phyloP scores from a whole-genome alignment of 2,329 filamentous ascomycete genomes.

The Exophiala spinifera region DNA sequence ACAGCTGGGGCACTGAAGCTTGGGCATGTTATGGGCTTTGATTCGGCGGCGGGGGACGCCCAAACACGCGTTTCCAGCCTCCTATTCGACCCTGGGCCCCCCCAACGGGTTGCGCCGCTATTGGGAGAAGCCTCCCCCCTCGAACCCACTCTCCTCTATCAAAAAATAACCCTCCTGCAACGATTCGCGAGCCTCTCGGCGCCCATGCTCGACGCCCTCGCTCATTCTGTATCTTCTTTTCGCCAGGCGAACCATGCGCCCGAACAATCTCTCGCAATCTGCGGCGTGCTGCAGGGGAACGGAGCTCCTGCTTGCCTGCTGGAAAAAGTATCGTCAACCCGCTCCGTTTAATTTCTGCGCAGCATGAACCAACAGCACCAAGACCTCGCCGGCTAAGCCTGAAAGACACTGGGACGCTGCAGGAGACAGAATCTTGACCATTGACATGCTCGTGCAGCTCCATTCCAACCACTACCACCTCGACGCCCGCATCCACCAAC shows the following conservation, averaged over 20 bases:
- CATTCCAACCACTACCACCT: constrained; percentile 16
- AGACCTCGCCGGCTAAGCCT: constrained; percentile 23
- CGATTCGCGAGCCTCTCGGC: background rate
- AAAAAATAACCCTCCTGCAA: constrained; percentile 6
- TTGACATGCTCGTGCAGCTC: constrained; percentile 14
- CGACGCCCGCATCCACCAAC: constrained; percentile 20
- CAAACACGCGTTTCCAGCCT: constrained; percentile 18
- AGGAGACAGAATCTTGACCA: constrained; percentile 23
- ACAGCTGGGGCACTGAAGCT: constrained; percentile 18
- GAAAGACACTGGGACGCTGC: constrained; percentile 20
- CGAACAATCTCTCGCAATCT: constrained; percentile 13
- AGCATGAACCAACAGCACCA: constrained; percentile 23
- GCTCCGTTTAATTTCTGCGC: constrained; percentile 15
- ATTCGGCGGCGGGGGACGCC: constrained; percentile 21
- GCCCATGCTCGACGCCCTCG: background rate
- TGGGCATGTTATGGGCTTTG: constrained; percentile 16
- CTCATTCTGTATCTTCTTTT: background rate
- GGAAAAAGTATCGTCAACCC: background rate
- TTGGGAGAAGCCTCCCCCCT: constrained; percentile 4
- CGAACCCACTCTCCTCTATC: constrained; percentile 26
- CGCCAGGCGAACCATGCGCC: background rate
- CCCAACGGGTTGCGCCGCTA: constrained; percentile 19
- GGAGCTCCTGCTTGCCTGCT: constrained; percentile 7
- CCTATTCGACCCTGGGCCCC: constrained; percentile 18
- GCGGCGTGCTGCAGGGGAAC: constrained; percentile 20